phyloP scores from a whole-genome alignment of 768 basidiomycete genomes.

The Termitomyces heimii region DNA sequence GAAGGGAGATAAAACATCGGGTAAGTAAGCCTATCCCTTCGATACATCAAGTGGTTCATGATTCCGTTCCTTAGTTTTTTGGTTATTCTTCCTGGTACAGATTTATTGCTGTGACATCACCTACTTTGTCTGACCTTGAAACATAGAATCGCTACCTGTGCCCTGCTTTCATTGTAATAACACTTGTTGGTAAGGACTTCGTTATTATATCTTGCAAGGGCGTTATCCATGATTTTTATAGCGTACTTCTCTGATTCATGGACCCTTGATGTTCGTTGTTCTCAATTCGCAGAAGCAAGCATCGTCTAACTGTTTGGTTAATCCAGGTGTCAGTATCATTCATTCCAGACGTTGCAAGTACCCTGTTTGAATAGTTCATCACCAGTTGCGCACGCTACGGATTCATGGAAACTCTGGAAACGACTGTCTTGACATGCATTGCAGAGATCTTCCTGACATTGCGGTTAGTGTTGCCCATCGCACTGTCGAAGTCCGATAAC shows the following conservation, averaged over 20 bases:
- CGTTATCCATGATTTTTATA: too few species aligned
- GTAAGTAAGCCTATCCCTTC: too few species aligned
- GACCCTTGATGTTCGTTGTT: not conserved
- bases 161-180: conserved; percentile 11
- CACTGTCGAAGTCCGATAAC: too few species aligned
- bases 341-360: too few species aligned
- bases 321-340: conserved; percentile 5
- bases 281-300: too few species aligned
- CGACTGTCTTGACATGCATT: not conserved
- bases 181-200: conserved; percentile 8
- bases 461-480: too few species aligned
- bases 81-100: conserved; percentile 3
- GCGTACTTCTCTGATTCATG: conserved; percentile 4
- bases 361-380: not conserved
- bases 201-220: too few species aligned
- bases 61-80: not conserved
- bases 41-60: too few species aligned
- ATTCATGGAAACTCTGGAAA: conserved; percentile 3
- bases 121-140: too few species aligned
- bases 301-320: too few species aligned
- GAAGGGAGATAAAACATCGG: not conserved
- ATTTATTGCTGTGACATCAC: too few species aligned
- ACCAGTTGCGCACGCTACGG: conserved; percentile 5
- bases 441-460: conserved; percentile 4
- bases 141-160: conserved; percentile 14